phyloP scores from a whole-genome alignment of 495 filamentous ascomycete genomes.

The Penicillium turbatum region DNA sequence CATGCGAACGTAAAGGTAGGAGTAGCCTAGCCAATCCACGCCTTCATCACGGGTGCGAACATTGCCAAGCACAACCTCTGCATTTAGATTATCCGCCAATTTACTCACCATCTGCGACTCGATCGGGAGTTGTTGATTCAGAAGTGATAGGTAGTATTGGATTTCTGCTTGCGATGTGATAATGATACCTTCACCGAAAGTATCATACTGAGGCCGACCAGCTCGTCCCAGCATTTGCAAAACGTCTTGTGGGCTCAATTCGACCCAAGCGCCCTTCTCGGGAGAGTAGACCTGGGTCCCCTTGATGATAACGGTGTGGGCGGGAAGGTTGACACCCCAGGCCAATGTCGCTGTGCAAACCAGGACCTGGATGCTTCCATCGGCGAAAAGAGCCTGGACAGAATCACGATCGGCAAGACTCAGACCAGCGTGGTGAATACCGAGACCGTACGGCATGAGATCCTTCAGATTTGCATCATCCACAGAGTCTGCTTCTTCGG shows the following conservation, averaged over 20 bases:
- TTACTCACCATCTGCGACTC: constrained; percentile 94
- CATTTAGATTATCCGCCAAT: constrained; percentile 94
- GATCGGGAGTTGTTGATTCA: constrained; percentile 97
- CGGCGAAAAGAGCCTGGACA: constrained; percentile 90
- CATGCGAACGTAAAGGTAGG: constrained; percentile 98
- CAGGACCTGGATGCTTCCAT: constrained; percentile 87
- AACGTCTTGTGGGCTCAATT: constrained; percentile 94
- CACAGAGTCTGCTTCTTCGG: constrained; percentile 77
- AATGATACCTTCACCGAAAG: constrained; percentile 96
- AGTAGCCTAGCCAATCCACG: constrained; percentile 98
- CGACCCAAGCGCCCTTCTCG: constrained; percentile 98
- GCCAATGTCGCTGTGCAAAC: constrained; percentile 96
- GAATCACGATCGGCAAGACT: constrained; percentile 87
- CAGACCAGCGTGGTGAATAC: constrained; percentile 98
- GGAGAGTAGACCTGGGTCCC: constrained; percentile 97
- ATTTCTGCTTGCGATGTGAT: constrained; percentile 94
- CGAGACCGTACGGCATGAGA: constrained; percentile 91
- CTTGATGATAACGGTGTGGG: constrained; percentile 96
- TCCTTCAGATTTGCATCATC: constrained; percentile 89
- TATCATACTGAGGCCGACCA: constrained; percentile 94
- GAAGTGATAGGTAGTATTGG: constrained; percentile 90
- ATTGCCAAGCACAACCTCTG: constrained; percentile 93
- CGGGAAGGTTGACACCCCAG: constrained; percentile 98
- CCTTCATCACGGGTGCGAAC: constrained; percentile 90
- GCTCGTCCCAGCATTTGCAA: constrained; percentile 98